Conservation (phyloP, 441 rosid species). For the Pelargonium cotyledonis region DNA sequence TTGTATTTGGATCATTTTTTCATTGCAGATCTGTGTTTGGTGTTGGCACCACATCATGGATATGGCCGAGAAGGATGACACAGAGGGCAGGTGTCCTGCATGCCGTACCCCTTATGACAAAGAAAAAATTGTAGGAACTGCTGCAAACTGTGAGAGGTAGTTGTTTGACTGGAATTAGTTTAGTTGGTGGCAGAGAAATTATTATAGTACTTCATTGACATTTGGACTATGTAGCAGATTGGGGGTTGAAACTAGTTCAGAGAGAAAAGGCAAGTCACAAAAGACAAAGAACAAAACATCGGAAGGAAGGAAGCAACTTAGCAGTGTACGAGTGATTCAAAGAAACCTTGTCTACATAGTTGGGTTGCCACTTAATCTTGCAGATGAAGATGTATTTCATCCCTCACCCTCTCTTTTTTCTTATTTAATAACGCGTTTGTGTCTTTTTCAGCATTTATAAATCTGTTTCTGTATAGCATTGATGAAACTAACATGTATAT, state of each 20-base stretch:
- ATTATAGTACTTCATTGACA: slow-evolving; percentile 2
- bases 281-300: slow-evolving; percentile 45
- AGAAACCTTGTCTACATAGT: slow-evolving; percentile 54
- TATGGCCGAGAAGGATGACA: slow-evolving; percentile 53
- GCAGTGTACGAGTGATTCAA: slow-evolving; percentile 41
- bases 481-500: background rate
- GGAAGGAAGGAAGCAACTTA: slow-evolving; percentile 48
- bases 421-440: background rate
- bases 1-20: background rate
- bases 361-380: slow-evolving; percentile 52
- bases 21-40: slow-evolving; percentile 54
- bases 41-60: slow-evolving; percentile 61
- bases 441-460: background rate
- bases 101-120: slow-evolving; percentile 54
- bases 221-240: slow-evolving; percentile 24
- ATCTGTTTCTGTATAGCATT: background rate
- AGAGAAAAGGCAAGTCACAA: slow-evolving; percentile 41
- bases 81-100: slow-evolving; percentile 61
- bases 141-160: slow-evolving; percentile 46
- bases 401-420: slow-evolving; percentile 2
- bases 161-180: background rate
- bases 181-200: background rate
- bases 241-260: slow-evolving; percentile 39
- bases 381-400: slow-evolving; percentile 43
- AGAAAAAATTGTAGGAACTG: slow-evolving; percentile 54